Evolutionary conservation across 225 moss, liverwort and hornwort genomes (phyloP).

Genomic region (Pseudisothecium myosuroides): DNA sequence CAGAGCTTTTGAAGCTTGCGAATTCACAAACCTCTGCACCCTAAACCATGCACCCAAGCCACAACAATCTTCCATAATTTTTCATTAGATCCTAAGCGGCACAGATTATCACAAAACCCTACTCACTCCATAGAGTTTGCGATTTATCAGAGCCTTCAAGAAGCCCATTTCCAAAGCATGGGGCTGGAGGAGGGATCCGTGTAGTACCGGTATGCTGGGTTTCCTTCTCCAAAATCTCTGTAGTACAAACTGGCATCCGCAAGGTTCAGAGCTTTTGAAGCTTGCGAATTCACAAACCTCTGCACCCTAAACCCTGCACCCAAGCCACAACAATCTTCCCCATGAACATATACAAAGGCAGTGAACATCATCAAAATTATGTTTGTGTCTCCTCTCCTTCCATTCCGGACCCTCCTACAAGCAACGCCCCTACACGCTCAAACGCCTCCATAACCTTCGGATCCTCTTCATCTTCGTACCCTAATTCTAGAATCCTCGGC

Average conservation of each 20-base stretch:
- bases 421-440: conserved; percentile 72
- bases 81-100: background rate
- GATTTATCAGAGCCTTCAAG: background rate
- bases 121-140: background rate
- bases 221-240: background rate
- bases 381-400: conserved; percentile 11
- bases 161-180: too few species aligned
- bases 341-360: background rate
- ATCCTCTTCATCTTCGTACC: conserved; percentile 84
- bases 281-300: background rate
- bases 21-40: background rate
- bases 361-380: background rate
- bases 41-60: background rate
- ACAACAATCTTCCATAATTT: background rate
- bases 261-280: background rate
- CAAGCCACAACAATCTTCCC: background rate
- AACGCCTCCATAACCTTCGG: conserved; percentile 83
- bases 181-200: background rate
- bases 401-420: conserved; percentile 25
- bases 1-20: background rate
- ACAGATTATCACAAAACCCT: background rate
- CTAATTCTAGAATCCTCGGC: conserved; percentile 67
- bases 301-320: background rate
- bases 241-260: background rate
- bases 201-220: background rate